These are phyloP conservation scores for Mucor saturninus DNA, from an alignment of 371 early-diverging fungal genomes.

Conservation along the genomic window DNA sequence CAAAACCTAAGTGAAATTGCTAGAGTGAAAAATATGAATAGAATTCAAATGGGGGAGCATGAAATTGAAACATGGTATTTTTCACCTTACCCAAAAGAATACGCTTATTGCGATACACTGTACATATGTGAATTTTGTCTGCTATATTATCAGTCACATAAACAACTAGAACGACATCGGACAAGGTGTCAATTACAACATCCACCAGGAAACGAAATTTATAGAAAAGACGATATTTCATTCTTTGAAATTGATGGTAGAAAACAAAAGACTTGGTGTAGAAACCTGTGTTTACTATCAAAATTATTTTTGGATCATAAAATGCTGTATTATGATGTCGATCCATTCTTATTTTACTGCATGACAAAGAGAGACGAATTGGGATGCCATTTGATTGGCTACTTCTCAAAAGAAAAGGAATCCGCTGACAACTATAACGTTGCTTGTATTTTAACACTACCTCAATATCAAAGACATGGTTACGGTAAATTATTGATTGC, in stretches of 20 bases:
- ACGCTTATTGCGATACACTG: constrained; percentile 73
- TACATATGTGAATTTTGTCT: constrained; percentile 96
- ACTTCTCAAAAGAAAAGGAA: constrained; percentile 99
- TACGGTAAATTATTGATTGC: constrained; percentile 97
- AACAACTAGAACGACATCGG: constrained; percentile 74
- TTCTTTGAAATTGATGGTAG: constrained; percentile 96
- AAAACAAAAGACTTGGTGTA: constrained; percentile 87
- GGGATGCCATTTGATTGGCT: constrained; percentile 96
- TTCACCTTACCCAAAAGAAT: constrained; percentile 92
- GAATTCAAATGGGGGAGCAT: constrained; percentile 93
- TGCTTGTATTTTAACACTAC: constrained; percentile 99
- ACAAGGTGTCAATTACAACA: constrained; percentile 83
- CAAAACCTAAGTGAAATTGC: constrained; percentile 91
- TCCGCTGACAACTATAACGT: constrained; percentile 97
- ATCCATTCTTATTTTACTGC: constrained; percentile 98
- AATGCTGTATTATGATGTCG: constrained; percentile 99
- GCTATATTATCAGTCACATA: constrained; percentile 73
- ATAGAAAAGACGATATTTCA: constrained; percentile 82
- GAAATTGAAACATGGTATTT: constrained; percentile 98
- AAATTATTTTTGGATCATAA: constrained; percentile 99
- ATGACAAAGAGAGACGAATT: constrained; percentile 83
- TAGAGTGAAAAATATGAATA: constrained; percentile 91
- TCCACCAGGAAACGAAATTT: constrained; percentile 95
- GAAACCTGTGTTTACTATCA: constrained; percentile 89
- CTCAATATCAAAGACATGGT: constrained; percentile 98